phyloP scores from a whole-genome alignment of 1,284 basidiomycete species.

The Baeospora myosura region DNA sequence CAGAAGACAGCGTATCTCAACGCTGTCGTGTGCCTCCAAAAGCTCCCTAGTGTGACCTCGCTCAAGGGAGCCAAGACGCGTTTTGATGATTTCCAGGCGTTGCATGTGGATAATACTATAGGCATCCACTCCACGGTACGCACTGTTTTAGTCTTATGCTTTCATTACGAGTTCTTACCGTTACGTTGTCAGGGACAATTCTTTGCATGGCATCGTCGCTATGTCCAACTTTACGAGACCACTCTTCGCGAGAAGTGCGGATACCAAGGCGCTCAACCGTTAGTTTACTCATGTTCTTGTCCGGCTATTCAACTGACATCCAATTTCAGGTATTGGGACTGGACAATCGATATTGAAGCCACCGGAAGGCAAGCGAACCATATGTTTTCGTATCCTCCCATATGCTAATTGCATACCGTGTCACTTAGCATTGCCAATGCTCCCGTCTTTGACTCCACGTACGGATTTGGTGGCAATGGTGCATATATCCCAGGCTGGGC shows the following conservation, averaged over 20 bases:
- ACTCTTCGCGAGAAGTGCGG: conserved; percentile 29
- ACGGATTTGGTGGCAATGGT: conserved; percentile 30
- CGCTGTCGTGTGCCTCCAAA: conserved; percentile 25
- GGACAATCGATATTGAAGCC: conserved; percentile 26
- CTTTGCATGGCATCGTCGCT: conserved; percentile 32
- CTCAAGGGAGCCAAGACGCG: conserved; percentile 19
- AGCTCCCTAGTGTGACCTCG: conserved; percentile 12
- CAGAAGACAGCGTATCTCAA: conserved; percentile 23
- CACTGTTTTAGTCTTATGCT: not conserved
- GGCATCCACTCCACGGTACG: conserved; percentile 24
- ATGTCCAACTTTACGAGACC: conserved; percentile 23
- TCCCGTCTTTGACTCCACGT: conserved; percentile 25
- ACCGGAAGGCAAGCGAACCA: conserved; percentile 12
- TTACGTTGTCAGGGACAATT: conserved; percentile 27
- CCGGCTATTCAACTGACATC: not conserved
- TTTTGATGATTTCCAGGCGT: conserved; percentile 27
- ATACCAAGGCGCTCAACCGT: conserved; percentile 30
- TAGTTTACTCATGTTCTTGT: conserved; percentile 10
- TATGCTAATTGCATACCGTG: conserved; percentile 4
- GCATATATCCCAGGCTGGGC: conserved; percentile 15
- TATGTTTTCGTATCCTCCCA: conserved; percentile 1
- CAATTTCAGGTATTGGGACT: conserved; percentile 32
- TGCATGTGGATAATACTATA: conserved; percentile 21
- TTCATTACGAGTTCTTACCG: conserved; percentile 2
- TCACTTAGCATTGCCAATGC: conserved; percentile 19